A percentile compares a stretch with the other conserved stretches of the same genome.
Conservation (phyloP, 768 basidiomycete genomes). For the Phanerochaete sordida region DNA sequence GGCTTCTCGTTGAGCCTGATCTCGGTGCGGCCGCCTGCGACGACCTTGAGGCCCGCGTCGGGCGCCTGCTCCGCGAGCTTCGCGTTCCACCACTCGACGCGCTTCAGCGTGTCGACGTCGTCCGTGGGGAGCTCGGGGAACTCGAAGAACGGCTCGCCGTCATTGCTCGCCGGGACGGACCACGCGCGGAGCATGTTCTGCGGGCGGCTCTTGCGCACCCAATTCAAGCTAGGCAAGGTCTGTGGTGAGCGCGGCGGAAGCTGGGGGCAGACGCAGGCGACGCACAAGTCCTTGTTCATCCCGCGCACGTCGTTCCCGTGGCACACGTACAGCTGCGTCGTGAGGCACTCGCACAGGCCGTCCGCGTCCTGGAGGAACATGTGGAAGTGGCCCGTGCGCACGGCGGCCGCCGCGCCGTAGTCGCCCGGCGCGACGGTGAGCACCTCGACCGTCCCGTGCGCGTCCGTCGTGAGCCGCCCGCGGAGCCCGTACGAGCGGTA, state of each 20-base stretch:
- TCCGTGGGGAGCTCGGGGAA: slow-evolving; percentile 14
- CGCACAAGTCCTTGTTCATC: slow-evolving; percentile 20
- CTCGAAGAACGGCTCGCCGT: slow-evolving; percentile 11
- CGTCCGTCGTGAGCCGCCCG: slow-evolving; percentile 19
- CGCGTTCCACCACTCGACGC: slow-evolving; percentile 21
- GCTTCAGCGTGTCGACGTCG: slow-evolving; percentile 8
- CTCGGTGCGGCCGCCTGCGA: not conserved
- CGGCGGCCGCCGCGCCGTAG: slow-evolving; percentile 11
- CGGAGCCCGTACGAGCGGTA: slow-evolving; percentile 20
- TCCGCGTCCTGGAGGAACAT: slow-evolving; percentile 12
- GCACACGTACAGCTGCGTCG: slow-evolving; percentile 23
- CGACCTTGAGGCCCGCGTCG: not conserved
- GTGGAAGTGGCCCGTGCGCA: slow-evolving; percentile 21
- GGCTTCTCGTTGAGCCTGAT: not conserved
- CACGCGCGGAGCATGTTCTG: slow-evolving; percentile 17
- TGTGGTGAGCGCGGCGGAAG: not conserved
- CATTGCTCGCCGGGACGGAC: slow-evolving; percentile 2
- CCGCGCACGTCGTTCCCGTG: slow-evolving; percentile 17
- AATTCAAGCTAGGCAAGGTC: slow-evolving; percentile 11
- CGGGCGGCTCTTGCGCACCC: slow-evolving; percentile 7
- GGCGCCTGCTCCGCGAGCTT: slow-evolving; percentile 14
- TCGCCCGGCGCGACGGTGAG: slow-evolving; percentile 22
- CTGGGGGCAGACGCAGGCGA: not conserved
- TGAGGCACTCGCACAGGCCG: slow-evolving; percentile 12
- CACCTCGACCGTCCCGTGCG: slow-evolving; percentile 18